These are phyloP conservation scores for Nothophoma quercina DNA, from an alignment of 2,329 filamentous ascomycete species.

Conservation along the genomic window DNA sequence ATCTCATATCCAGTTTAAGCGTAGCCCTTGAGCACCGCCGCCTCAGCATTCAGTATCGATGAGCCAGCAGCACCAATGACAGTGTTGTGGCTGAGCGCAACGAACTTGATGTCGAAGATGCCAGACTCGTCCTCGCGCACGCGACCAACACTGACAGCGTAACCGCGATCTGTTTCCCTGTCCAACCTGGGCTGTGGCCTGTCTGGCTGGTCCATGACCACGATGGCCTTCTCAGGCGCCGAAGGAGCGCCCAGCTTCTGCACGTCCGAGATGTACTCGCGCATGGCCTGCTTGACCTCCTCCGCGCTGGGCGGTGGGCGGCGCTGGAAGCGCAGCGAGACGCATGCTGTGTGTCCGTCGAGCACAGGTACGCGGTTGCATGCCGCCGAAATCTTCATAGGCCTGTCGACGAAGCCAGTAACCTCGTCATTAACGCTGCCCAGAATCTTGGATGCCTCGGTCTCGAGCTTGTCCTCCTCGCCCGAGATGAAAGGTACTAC, in stretches of 20 bases:
- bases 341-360: conserved; percentile 94
- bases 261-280: conserved; percentile 82
- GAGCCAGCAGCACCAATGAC: conserved; percentile 97
- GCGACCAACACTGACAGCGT: conserved; percentile 89
- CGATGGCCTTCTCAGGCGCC: conserved; percentile 81
- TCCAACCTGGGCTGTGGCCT: conserved; percentile 91
- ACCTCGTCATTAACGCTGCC: conserved; percentile 74
- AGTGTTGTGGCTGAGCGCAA: conserved; percentile 88
- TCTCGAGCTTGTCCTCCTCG: conserved; percentile 96
- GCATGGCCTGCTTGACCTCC: conserved; percentile 79
- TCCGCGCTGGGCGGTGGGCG: conserved; percentile 77
- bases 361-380: conserved; percentile 96
- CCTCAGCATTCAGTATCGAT: conserved; percentile 93
- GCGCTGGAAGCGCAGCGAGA: conserved; percentile 82
- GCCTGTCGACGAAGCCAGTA: conserved; percentile 79
- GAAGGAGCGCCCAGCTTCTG: conserved; percentile 85
- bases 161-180: conserved; percentile 82
- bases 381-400: conserved; percentile 80
- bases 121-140: conserved; percentile 85
- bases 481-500: conserved; percentile 92
- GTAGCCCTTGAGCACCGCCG: conserved; percentile 87
- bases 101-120: conserved; percentile 95
- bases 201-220: conserved; percentile 88
- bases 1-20: conserved; percentile 49
- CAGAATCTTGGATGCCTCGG: conserved; percentile 93